Conservation (phyloP, 2,329 filamentous ascomycete species). For the Leptosphaerulina australis region DNA sequence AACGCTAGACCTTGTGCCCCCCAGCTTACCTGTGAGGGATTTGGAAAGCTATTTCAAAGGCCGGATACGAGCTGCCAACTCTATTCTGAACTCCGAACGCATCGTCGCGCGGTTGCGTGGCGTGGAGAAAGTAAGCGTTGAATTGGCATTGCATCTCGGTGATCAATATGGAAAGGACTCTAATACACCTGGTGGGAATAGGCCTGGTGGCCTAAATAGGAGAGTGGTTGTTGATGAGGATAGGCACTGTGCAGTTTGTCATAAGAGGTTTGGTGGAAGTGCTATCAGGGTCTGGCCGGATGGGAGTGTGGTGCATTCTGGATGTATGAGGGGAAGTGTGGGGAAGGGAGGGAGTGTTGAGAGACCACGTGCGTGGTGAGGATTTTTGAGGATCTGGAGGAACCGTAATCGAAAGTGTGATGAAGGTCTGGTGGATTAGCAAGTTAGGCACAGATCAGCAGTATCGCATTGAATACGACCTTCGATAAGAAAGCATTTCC, state of each 20-base stretch:
- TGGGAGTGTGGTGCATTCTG: slow-evolving; percentile 57
- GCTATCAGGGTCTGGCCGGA: slow-evolving; percentile 90
- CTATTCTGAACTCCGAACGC: slow-evolving; percentile 77
- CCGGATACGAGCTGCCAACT: slow-evolving; percentile 85
- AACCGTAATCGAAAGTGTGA: too few species aligned
- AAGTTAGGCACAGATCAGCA: too few species aligned
- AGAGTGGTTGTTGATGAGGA: slow-evolving; percentile 87
- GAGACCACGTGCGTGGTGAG: slow-evolving; percentile 10
- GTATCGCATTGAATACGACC: too few species aligned
- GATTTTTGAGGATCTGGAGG: too few species aligned
- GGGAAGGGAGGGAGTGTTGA: slow-evolving; percentile 23
- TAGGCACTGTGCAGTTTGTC: slow-evolving; percentile 86
- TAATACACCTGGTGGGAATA: slow-evolving; percentile 58
- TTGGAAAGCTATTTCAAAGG: slow-evolving; percentile 91
- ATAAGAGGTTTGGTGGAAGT: slow-evolving; percentile 89
- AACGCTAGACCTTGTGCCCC: slow-evolving; percentile 84
- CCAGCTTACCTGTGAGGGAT: slow-evolving; percentile 75
- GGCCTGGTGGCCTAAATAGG: slow-evolving; percentile 61
- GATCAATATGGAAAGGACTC: slow-evolving; percentile 64
- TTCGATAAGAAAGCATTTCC: too few species aligned
- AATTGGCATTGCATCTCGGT: slow-evolving; percentile 75
- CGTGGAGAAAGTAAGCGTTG: slow-evolving; percentile 77
- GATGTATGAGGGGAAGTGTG: slow-evolving; percentile 50
- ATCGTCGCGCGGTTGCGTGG: slow-evolving; percentile 78
- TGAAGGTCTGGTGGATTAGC: too few species aligned